These are phyloP conservation scores for Vaccinium vitisidaea DNA, from an alignment of 148 eudicot species.

Conservation along the genomic window DNA sequence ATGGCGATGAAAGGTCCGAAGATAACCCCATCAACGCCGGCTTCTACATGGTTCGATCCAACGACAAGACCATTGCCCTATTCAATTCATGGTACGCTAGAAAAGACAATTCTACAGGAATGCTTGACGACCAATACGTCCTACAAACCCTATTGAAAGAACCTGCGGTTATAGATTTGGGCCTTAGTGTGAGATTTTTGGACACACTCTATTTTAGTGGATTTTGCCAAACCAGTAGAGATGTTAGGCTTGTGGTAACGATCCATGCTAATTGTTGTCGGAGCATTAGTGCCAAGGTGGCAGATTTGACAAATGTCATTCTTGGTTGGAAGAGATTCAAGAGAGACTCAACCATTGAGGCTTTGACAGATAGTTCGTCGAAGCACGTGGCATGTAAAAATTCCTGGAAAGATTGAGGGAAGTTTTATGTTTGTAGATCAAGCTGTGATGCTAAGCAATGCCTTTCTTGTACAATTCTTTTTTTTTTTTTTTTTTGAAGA, in stretches of 20 bases:
- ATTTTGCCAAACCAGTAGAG: constrained; percentile 51
- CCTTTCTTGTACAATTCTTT: background rate
- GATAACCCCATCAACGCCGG: constrained; percentile 62
- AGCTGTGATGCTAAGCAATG: background rate
- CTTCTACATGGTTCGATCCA: constrained; percentile 63
- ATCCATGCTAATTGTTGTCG: constrained; percentile 83
- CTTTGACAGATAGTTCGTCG: constrained; percentile 34
- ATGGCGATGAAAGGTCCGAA: constrained; percentile 28
- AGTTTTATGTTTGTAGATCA: background rate
- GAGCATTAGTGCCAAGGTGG: constrained; percentile 52
- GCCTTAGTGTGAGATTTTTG: constrained; percentile 38
- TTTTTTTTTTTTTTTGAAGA: too few relatives aligned
- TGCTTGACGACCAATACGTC: constrained; percentile 82
- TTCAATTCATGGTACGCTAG: constrained; percentile 54
- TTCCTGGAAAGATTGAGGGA: constrained; percentile 31
- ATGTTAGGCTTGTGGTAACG: constrained; percentile 48
- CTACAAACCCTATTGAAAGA: constrained; percentile 34
- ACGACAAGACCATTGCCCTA: constrained; percentile 50
- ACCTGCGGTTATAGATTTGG: constrained; percentile 29
- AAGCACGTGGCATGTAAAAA: constrained; percentile 32
- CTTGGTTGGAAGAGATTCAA: constrained; percentile 46
- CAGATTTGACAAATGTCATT: constrained; percentile 43
- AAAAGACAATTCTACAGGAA: constrained; percentile 44
- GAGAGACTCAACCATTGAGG: constrained; percentile 22
- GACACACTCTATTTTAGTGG: constrained; percentile 66